Evolutionary conservation across 2,329 filamentous ascomycete species (phyloP).

Genomic region (Stenocarpella maydis): DNA sequence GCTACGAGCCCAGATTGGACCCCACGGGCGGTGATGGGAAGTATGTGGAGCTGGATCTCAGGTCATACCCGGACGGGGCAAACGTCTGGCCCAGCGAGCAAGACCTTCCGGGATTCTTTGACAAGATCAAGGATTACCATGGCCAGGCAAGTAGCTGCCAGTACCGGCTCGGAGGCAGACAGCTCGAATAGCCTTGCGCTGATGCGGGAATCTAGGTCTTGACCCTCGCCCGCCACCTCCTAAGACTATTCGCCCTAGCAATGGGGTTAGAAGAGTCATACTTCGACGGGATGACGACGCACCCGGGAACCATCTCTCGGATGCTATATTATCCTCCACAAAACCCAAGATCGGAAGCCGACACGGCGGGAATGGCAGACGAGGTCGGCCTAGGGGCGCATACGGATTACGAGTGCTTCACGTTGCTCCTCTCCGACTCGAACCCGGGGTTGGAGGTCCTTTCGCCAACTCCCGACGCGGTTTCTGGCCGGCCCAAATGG

Average conservation of each 20-base stretch:
- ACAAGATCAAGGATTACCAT: slow-evolving; percentile 25
- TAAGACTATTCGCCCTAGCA: slow-evolving; percentile 35
- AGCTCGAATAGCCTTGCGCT: not conserved
- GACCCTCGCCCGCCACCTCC: slow-evolving; percentile 30
- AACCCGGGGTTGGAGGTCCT: slow-evolving; percentile 30
- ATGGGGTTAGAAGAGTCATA: slow-evolving; percentile 34
- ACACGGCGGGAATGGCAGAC: not conserved
- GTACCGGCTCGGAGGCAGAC: too few relatives aligned
- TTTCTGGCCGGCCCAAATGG: slow-evolving; percentile 33
- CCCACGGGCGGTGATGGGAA: slow-evolving; percentile 7
- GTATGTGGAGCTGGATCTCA: slow-evolving; percentile 22
- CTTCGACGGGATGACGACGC: slow-evolving; percentile 44
- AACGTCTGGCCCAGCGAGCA: slow-evolving; percentile 23
- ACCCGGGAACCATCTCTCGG: slow-evolving; percentile 23
- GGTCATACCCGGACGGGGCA: not conserved
- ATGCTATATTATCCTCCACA: slow-evolving; percentile 33
- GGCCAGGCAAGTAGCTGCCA: slow-evolving; percentile 3
- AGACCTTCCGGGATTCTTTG: slow-evolving; percentile 21
- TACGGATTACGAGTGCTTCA: slow-evolving; percentile 34
- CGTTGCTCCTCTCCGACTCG: slow-evolving; percentile 25
- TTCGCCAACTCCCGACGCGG: slow-evolving; percentile 6
- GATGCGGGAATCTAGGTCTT: not conserved
- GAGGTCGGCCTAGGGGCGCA: slow-evolving; percentile 28
- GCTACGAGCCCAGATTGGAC: slow-evolving; percentile 35
- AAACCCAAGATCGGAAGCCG: not conserved